Evolutionary conservation across 331 rosid genomes (phyloP).

Genomic region (Saraca asoca): DNA sequence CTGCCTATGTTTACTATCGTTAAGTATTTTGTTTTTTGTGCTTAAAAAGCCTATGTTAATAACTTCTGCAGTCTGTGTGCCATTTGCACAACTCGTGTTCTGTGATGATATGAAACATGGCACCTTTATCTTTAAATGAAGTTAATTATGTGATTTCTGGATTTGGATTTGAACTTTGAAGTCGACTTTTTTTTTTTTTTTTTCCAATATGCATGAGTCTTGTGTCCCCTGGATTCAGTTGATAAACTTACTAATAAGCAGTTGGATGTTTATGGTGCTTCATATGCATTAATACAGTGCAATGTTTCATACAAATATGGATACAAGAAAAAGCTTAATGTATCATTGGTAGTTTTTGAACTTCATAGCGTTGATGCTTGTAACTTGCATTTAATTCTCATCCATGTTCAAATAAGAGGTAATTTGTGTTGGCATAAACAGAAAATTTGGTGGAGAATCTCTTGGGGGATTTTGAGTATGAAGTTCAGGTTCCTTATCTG

Average conservation of each 20-base stretch:
- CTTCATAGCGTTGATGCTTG: constrained; percentile 14
- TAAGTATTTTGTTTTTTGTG: not conserved
- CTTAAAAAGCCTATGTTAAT: not conserved
- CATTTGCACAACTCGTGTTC: too few relatives aligned
- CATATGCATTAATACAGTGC: not conserved
- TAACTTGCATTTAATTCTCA: constrained; percentile 17
- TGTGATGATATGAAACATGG: too few relatives aligned
- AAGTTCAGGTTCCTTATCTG: constrained; percentile 94
- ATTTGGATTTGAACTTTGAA: too few relatives aligned
- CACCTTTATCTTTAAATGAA: too few relatives aligned
- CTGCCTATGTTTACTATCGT: constrained; percentile 8
- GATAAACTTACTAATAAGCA: not conserved
- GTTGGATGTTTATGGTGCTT: not conserved
- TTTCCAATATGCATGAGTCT: not conserved
- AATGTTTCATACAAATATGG: not conserved
- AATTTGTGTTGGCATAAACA: constrained; percentile 42
- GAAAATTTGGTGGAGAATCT: constrained; percentile 98
- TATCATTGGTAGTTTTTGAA: not conserved
- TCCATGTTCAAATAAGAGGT: constrained; percentile 1
- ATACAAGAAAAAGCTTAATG: not conserved
- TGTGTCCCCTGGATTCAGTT: not conserved
- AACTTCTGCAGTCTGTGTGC: not conserved
- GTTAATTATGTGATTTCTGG: too few relatives aligned
- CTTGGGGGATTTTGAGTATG: constrained; percentile 95
- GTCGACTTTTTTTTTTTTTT: too few relatives aligned